phyloP scores from a whole-genome alignment of 78 protist species.

The Bodo saltans region DNA sequence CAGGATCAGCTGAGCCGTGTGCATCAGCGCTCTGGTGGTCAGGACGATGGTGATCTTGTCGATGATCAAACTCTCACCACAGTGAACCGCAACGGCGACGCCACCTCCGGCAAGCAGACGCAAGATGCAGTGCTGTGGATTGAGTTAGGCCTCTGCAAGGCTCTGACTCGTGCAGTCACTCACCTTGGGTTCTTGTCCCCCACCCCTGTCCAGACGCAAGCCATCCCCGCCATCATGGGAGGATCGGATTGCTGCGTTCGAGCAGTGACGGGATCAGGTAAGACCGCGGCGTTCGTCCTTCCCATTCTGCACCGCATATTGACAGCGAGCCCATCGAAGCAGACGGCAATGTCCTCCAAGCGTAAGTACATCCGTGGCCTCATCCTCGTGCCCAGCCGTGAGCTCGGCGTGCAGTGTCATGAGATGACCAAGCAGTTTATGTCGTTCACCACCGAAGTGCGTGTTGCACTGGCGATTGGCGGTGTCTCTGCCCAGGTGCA shows the following conservation, averaged over 20 bases:
- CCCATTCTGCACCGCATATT: constrained; percentile 3
- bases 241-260: constrained; percentile 58
- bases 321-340: neutral
- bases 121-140: neutral
- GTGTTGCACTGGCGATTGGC: constrained; percentile 81
- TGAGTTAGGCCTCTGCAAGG: constrained; percentile 10
- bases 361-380: constrained; percentile 28
- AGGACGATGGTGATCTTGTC: no score
- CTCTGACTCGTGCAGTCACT: neutral
- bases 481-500: constrained; percentile 90
- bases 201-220: constrained; percentile 40
- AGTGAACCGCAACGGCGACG: no score
- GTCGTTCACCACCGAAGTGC: constrained; percentile 46
- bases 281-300: constrained; percentile 28
- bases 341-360: neutral
- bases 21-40: no score
- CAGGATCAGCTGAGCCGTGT: no score
- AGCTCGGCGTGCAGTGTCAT: constrained; percentile 80
- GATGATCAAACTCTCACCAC: no score
- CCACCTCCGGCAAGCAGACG: neutral
- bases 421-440: constrained; percentile 58
- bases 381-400: constrained; percentile 74
- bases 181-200: constrained; percentile 7
- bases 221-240: constrained; percentile 40
- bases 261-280: constrained; percentile 63